Evolutionary conservation across 495 filamentous ascomycete species (phyloP).

Genomic region (Trichoderma erinaceum): DNA sequence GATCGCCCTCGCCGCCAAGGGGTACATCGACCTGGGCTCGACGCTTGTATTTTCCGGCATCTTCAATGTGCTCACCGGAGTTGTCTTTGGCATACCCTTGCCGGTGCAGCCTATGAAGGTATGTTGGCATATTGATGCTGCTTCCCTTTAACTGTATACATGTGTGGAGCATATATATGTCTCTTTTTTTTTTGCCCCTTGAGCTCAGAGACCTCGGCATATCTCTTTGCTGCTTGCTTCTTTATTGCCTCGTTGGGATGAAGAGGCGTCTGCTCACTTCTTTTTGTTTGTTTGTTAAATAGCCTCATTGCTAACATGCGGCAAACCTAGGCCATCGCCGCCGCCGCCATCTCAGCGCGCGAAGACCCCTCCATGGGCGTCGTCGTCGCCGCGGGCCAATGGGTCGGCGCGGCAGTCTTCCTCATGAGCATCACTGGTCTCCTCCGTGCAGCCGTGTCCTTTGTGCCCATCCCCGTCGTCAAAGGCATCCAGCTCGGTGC

Average conservation of each 20-base stretch:
- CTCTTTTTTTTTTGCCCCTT: not conserved
- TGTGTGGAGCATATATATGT: not conserved
- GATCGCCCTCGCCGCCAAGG: slow-evolving; percentile 68
- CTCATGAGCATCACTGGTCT: slow-evolving; percentile 71
- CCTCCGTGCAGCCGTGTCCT: slow-evolving; percentile 58
- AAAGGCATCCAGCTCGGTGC: slow-evolving; percentile 94
- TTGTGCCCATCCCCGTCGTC: slow-evolving; percentile 76
- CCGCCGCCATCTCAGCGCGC: slow-evolving; percentile 66
- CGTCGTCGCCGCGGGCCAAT: slow-evolving; percentile 71
- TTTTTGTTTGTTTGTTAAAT: not conserved
- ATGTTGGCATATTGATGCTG: not conserved
- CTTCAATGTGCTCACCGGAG: slow-evolving; percentile 77
- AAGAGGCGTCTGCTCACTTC: too few species aligned
- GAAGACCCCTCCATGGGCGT: slow-evolving; percentile 63
- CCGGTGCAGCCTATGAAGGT: slow-evolving; percentile 83
- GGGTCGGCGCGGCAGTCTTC: slow-evolving; percentile 64
- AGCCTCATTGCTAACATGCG: slow-evolving; percentile 16
- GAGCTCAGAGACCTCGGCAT: not conserved
- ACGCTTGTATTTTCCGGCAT: slow-evolving; percentile 84
- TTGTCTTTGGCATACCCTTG: slow-evolving; percentile 76
- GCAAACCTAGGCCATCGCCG: slow-evolving; percentile 69
- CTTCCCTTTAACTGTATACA: not conserved
- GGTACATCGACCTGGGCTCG: slow-evolving; percentile 70
- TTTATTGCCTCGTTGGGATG: too few species aligned
- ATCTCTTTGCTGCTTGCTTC: not conserved